Base-by-base conservation (phyloP, 768 basidiomycete genomes). In the Jaapia argillacea region DNA sequence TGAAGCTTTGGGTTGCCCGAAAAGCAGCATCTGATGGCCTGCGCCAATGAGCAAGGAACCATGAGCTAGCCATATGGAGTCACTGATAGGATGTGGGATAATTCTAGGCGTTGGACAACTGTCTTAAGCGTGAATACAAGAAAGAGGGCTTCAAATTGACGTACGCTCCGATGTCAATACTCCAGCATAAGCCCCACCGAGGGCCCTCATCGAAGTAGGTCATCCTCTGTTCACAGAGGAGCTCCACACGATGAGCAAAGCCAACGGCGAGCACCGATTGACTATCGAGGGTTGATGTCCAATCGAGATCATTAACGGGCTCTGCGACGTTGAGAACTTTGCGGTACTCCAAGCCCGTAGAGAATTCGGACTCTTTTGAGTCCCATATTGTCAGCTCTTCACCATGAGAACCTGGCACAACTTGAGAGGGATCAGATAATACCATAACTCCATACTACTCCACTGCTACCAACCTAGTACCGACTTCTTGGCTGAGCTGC, bases 311-410 rank as follows among this genome's bases (percentile, higher is more conserved):
- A 45, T 79, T 72, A 35, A 96, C 76, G 14, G 66, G 66, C 53
- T 87, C 81, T 14, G 65, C 59, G 26, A 59, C 42, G 37, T 54
- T 54, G 42, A 76, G 81, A 12, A 75, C 58, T 28, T 70, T 68
- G 33, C 71, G 69, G 56, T 81, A 85, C 59, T 96, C 93, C 39
- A 93, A 66, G 2, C 93, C 93, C 4, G 85, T 83, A 5, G 89
- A 80, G 60, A 97, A 97, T 60, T 94, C 88, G 14, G 87, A 92
- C 59, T 87, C 86, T 41, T 84, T 84, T 0, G 92, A 96, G 60
- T 97, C 91, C 94, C 94, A 98, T 14, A 98, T 90, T 0, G 90
- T 91, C 37, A 97, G 61, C 55, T 93, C 89, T 46, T 85, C 72
- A 1, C 82, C 83, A 16, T 75, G 72, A 0, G 68, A 53, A 13